Base-by-base conservation (phyloP, 352 stramenopile genomes). In the Phytopythium kandeliae region DNA sequence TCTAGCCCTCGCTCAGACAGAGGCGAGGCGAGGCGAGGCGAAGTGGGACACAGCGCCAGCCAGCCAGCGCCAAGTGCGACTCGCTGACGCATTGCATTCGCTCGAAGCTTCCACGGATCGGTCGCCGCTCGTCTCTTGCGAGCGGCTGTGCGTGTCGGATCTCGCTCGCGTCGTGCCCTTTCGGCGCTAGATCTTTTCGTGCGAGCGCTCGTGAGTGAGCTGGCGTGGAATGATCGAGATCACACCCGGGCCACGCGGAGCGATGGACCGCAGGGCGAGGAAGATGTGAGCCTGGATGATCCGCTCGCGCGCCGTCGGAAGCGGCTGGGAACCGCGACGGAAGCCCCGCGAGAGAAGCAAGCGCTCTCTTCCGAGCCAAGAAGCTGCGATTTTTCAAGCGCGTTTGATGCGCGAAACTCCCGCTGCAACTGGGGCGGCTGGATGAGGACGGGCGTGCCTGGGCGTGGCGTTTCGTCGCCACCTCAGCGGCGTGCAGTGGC, bases 151-250 rank as follows among this genome's bases (percentile, higher is more conserved):
- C 13, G 35, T 17, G 15, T 10, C 15, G 38, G 38, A 24, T 44
- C 38, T 44, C 24, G 3, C 31, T 17, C 30, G n/a, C 30, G 26
- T 11, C 10, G 17, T 30, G 42, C 3, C 44, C 16, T 50, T 50
- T 50, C 33, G 46, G 25, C 33, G 16, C 42, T 25, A 10, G 47
- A 53, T 53, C 47, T 53, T 53, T 53, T 53, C 47, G 21, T 21
- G 47, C 33, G 44, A 53, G 47, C 7, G 28, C 28, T 31, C 4
- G 4, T 10, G 15, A 7, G 15, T 10, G 31, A 16, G 4, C 4
- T 35, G 2, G 31, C 31, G 31, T 35, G 31, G 31, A 35, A 35
- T 35, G 31, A 15, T 15, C 31, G 6, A 10, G 31, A 35, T 35
- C 31, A 35, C 7, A 35, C 15, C 2, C 31, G 31, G 15, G 31